Percentiles rank a stretch among this genome's conserved stretches.
These are phyloP conservation scores for Favolaschia claudopus DNA, from an alignment of 768 basidiomycete species.

Conservation along the genomic window DNA sequence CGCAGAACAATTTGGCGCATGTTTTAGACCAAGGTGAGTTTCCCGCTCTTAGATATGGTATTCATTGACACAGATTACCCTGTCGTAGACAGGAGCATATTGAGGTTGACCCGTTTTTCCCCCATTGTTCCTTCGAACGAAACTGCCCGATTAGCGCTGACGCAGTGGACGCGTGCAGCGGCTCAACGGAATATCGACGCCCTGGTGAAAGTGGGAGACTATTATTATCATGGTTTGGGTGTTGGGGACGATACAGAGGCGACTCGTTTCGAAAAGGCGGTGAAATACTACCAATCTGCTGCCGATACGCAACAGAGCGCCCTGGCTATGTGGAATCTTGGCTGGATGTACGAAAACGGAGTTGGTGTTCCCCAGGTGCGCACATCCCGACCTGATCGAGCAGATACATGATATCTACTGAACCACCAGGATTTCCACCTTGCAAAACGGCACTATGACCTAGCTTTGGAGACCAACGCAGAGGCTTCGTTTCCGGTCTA, in stretches of 20 bases:
- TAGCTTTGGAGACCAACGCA: slow-evolving; percentile 83
- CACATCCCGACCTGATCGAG: neutral
- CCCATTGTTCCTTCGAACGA: slow-evolving; percentile 80
- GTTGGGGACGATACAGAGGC: slow-evolving; percentile 72
- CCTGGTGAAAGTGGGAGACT: slow-evolving; percentile 97
- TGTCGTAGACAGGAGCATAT: slow-evolving; percentile 68
- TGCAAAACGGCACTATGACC: slow-evolving; percentile 95
- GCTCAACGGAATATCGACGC: slow-evolving; percentile 96
- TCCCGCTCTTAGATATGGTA: neutral
- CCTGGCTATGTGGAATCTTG: slow-evolving; percentile 97
- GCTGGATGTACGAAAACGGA: slow-evolving; percentile 99
- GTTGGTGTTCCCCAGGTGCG: slow-evolving; percentile 85
- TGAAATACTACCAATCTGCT: slow-evolving; percentile 92
- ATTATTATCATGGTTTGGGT: slow-evolving; percentile 92
- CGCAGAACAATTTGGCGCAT: slow-evolving; percentile 95
- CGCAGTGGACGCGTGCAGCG: slow-evolving; percentile 95
- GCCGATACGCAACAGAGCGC: slow-evolving; percentile 93
- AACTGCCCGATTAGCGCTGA: slow-evolving; percentile 83
- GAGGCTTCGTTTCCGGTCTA: slow-evolving; percentile 91
- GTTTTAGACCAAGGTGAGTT: slow-evolving; percentile 86
- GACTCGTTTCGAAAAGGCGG: slow-evolving; percentile 85
- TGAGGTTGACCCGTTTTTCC: slow-evolving; percentile 73
- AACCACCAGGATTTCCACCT: slow-evolving; percentile 86
- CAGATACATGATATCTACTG: neutral
- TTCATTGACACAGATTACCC: neutral